These are phyloP conservation scores for Caloboletus inedulis DNA, from an alignment of 1,284 basidiomycete genomes.

Conservation along the genomic window DNA sequence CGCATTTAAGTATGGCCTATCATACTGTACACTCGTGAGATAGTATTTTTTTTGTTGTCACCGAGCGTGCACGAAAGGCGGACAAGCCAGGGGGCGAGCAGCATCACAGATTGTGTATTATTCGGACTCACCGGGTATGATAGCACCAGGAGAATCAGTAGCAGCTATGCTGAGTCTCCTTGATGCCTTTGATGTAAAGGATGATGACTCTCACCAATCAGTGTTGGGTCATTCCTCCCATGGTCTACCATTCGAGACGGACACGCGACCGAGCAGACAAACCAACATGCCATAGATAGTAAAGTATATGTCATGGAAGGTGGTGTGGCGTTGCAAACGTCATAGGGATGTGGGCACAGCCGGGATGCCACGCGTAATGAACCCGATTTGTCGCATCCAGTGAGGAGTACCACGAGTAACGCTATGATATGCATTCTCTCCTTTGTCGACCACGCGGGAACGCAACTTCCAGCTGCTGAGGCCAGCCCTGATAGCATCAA, in stretches of 20 bases:
- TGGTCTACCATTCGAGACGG: background rate
- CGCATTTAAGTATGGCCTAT: no score
- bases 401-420: conserved; percentile 9
- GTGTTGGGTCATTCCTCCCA: background rate
- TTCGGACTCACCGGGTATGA: background rate
- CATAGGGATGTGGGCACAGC: conserved; percentile 10
- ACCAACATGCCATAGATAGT: background rate
- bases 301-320: background rate
- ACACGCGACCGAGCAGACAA: background rate
- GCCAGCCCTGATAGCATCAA: background rate
- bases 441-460: conserved; percentile 13
- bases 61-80: background rate
- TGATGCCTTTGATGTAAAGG: background rate
- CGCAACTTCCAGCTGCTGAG: conserved; percentile 16
- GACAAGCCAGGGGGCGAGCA: background rate
- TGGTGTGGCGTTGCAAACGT: background rate
- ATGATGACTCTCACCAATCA: background rate
- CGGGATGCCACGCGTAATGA: conserved; percentile 7
- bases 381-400: conserved; percentile 16
- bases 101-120: background rate
- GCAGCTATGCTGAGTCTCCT: no score
- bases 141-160: background rate
- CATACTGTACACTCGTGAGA: no score
- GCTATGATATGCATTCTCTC: background rate
- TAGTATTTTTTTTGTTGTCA: background rate